A percentile compares a stretch with the other conserved stretches of the same genome.
Conservation (phyloP, 495 filamentous ascomycete species). For the Xylaria telfairii region DNA sequence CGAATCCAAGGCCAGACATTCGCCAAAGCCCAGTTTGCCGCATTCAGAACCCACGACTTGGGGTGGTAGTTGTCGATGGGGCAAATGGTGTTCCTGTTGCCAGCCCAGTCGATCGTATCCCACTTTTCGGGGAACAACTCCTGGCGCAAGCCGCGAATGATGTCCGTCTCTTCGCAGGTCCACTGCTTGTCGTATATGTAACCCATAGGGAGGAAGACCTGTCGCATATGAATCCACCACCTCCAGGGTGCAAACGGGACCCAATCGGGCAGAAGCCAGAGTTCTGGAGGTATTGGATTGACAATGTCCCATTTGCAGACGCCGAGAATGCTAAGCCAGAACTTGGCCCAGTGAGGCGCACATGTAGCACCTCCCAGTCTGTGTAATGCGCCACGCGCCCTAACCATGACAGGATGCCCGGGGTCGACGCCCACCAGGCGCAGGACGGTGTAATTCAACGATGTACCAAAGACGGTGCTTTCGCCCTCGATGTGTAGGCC, state of each 20-base stretch:
- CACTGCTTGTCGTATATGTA: conserved; percentile 85
- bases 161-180: conserved; percentile 70
- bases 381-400: conserved; percentile 82
- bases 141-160: conserved; percentile 74
- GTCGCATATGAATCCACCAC: conserved; percentile 98
- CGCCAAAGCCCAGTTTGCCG: conserved; percentile 75
- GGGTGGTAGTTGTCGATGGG: conserved; percentile 88
- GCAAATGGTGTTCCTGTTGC: conserved; percentile 82
- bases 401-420: conserved; percentile 84
- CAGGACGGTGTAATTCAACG: conserved; percentile 86
- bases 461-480: conserved; percentile 87
- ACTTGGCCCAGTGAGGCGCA: conserved; percentile 94
- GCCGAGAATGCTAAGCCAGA: conserved; percentile 84
- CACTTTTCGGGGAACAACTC: conserved; percentile 87
- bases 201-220: conserved; percentile 90
- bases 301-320: conserved; percentile 90
- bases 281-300: conserved; percentile 89
- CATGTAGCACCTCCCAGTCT: conserved; percentile 84
- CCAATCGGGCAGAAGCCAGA: conserved; percentile 97
- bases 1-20: conserved; percentile 81
- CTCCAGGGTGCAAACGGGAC: conserved; percentile 92
- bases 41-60: conserved; percentile 81
- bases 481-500: conserved; percentile 96
- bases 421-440: conserved; percentile 87
- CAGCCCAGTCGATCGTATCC: conserved; percentile 74